Conservation (phyloP, 1,139 yeast species). For the Kurtzmaniella natalensis region DNA sequence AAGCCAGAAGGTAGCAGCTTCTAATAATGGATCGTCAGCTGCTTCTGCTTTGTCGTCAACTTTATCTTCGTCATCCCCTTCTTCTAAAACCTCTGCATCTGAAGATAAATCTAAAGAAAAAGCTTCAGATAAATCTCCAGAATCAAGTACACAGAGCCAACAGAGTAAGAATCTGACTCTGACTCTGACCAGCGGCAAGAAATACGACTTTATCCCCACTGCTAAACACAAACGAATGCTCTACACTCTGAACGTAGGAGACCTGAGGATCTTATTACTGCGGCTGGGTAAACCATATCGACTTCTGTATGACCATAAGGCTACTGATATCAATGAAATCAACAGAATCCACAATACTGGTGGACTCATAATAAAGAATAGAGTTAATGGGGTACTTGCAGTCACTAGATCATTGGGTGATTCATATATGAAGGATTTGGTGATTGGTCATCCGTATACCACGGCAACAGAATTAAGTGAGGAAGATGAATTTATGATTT, state of each 20-base stretch:
- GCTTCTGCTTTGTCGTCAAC: too few species aligned
- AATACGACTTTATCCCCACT: slow-evolving; percentile 45
- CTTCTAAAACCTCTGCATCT: slow-evolving; percentile 3
- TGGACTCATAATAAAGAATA: slow-evolving; percentile 81
- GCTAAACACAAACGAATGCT: slow-evolving; percentile 61
- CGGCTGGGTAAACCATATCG: slow-evolving; percentile 73
- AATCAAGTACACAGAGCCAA: too few species aligned
- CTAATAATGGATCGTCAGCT: too few species aligned
- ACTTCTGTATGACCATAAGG: slow-evolving; percentile 91
- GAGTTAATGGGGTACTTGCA: slow-evolving; percentile 95
- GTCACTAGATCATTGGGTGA: slow-evolving; percentile 96
- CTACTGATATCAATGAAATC: slow-evolving; percentile 75
- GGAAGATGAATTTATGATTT: slow-evolving; percentile 67
- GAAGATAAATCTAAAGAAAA: too few species aligned
- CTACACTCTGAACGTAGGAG: slow-evolving; percentile 95
- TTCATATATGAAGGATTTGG: slow-evolving; percentile 82
- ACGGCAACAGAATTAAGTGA: slow-evolving; percentile 72
- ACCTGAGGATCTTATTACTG: slow-evolving; percentile 76
- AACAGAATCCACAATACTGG: slow-evolving; percentile 74
- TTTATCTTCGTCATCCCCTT: too few species aligned
- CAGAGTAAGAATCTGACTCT: too few species aligned
- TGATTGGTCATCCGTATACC: slow-evolving; percentile 88
- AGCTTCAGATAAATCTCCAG: too few species aligned
- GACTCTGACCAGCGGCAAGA: neutral
- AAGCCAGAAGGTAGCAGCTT: too few species aligned